Base-by-base conservation (phyloP, 208 protist species). In the Leishmania arabica region DNA sequence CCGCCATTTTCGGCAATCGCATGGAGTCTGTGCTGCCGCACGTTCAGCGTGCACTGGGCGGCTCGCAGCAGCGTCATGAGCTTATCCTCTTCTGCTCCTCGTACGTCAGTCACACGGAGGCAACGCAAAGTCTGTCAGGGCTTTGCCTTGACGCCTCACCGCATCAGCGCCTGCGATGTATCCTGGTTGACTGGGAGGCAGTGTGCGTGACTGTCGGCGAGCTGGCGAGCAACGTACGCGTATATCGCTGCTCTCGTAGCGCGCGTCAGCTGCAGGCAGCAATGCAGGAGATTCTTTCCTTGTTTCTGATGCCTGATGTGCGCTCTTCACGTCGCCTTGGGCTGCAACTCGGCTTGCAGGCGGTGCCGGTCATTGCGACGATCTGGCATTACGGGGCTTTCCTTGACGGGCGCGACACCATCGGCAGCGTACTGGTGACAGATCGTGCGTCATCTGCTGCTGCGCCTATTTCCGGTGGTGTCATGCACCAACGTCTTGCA, bases 171-270 rank as follows among this genome's bases (percentile, higher is more conserved):
- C 47, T 87, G 8, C 72, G 81, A 80, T 87, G 86, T 72, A 37
- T 90, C 34, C 13, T 88, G 40, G 81, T 73, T 17, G 89, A 90
- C 64, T 40, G 51, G 56, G 54, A 54, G 19, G 86, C 84, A 27
- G 83, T 83, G 31, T 84, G 84, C 65, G 53, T 86, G 34, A 87
- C 89, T 11, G 65, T n/a, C 19, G 84, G 77, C 27, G 31, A 27
- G 15, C 24, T 86, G 34, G 31, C 75, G 19, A 19, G 19, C 8
- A 37, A 42, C 34, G 72, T 78, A 21, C 75, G 71, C 8, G 62
- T 90, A 0, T 84, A 84, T 37, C 90, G 92, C 71, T 92, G 85
- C 79, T 84, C 89, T 3, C 83, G 85, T 62, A 79, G 84, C 24
- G 84, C 85, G n/a, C 54, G 70, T 8, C 80, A 89, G 64, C 37